These are phyloP conservation scores for Verticillium alfalfae DNA, from an alignment of 2,329 filamentous ascomycete species.

Conservation along the genomic window DNA sequence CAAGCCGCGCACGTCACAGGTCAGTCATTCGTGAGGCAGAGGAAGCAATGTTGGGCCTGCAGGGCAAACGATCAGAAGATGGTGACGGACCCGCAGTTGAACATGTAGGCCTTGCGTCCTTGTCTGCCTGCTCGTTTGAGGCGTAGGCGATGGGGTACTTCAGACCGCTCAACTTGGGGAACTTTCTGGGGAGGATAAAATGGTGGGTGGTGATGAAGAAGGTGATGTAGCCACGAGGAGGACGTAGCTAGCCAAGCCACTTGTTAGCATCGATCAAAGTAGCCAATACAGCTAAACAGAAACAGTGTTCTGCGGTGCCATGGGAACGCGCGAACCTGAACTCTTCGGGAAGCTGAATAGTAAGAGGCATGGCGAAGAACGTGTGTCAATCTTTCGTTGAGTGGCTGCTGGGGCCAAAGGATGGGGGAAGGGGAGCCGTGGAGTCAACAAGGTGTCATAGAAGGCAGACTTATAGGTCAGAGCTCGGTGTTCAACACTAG, in stretches of 20 bases:
- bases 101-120: constrained; percentile 49
- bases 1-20: not conserved
- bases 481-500: not conserved
- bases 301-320: not conserved
- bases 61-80: constrained; percentile 1
- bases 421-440: too few relatives aligned
- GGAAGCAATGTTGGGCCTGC: not conserved
- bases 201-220: constrained; percentile 55
- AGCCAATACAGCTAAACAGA: not conserved
- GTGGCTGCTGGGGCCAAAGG: too few relatives aligned
- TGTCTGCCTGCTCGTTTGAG: constrained; percentile 43
- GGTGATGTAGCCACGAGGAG: constrained; percentile 49
- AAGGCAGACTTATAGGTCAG: not conserved
- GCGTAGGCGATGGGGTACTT: constrained; percentile 55
- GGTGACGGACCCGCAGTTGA: constrained; percentile 56
- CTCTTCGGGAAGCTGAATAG: constrained; percentile 38
- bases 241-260: constrained; percentile 47
- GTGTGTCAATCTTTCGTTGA: too few relatives aligned
- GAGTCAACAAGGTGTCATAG: not conserved
- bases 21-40: not conserved
- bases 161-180: constrained; percentile 48
- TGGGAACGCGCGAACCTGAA: constrained; percentile 38
- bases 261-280: not conserved
- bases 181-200: constrained; percentile 34
- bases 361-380: constrained; percentile 29